These are phyloP conservation scores for Pleurostoma richardsiae DNA, from an alignment of 2,329 filamentous ascomycete genomes.

Conservation along the genomic window DNA sequence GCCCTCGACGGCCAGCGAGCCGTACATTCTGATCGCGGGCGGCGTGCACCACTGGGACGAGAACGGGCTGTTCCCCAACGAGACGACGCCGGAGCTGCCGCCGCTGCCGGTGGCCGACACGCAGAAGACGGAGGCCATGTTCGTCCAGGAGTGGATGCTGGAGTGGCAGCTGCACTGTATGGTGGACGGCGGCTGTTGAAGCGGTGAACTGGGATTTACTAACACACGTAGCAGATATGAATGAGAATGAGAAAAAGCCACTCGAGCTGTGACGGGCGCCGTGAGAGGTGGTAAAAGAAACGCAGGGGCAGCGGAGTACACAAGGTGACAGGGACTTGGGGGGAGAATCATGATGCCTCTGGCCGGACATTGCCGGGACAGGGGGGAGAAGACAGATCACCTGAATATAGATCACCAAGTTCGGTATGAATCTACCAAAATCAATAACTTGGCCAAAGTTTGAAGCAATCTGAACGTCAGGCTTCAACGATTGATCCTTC, in stretches of 20 bases:
- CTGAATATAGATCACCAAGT: no score
- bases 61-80: slow-evolving; percentile 59
- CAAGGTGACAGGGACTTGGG: no score
- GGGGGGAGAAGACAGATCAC: no score
- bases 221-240: background rate
- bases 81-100: slow-evolving; percentile 54
- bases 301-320: no score
- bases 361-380: no score
- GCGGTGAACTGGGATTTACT: background rate
- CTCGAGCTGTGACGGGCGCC: background rate
- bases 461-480: no score
- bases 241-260: background rate
- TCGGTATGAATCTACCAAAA: no score
- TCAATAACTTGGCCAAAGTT: no score
- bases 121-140: slow-evolving; percentile 53
- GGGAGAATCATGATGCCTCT: no score
- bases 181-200: background rate
- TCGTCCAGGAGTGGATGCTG: slow-evolving; percentile 63
- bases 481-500: no score
- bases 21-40: slow-evolving; percentile 67
- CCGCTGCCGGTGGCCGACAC: slow-evolving; percentile 52
- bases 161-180: slow-evolving; percentile 41
- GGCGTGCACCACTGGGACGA: slow-evolving; percentile 82
- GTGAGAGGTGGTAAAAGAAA: no score
- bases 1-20: slow-evolving; percentile 57